Evolutionary conservation across 2,329 filamentous ascomycete genomes (phyloP).

Genomic region (Colletotrichum costaricense): DNA sequence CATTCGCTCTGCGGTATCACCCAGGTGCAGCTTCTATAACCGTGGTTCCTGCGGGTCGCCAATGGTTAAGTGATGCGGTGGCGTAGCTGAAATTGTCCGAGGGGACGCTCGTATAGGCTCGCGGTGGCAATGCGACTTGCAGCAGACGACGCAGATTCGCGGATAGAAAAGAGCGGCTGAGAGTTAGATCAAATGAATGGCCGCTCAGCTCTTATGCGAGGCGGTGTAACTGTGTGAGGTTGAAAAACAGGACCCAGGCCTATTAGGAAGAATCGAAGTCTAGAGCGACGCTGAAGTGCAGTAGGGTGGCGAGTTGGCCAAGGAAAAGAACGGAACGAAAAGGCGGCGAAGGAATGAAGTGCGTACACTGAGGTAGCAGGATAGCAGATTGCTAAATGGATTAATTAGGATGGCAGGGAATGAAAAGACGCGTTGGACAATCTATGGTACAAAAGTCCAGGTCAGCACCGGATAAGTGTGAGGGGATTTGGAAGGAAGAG

Average conservation of each 20-base stretch:
- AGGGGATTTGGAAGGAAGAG: slow-evolving; percentile 12
- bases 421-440: slow-evolving; percentile 11
- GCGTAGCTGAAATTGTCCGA: slow-evolving; percentile 29
- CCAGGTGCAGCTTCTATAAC: slow-evolving; percentile 18
- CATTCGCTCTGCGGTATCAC: slow-evolving; percentile 29
- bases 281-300: slow-evolving; percentile 14
- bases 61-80: slow-evolving; percentile 11
- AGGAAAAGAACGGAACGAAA: slow-evolving; percentile 16
- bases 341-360: slow-evolving; percentile 24
- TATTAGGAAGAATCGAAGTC: slow-evolving; percentile 36
- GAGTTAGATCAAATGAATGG: slow-evolving; percentile 31
- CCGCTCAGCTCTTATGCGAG: slow-evolving; percentile 31
- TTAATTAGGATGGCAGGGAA: slow-evolving; percentile 33
- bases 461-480: slow-evolving; percentile 11
- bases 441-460: slow-evolving; percentile 27
- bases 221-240: slow-evolving; percentile 31
- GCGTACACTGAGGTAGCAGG: slow-evolving; percentile 10
- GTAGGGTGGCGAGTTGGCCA: slow-evolving; percentile 8
- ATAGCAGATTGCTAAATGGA: slow-evolving; percentile 14
- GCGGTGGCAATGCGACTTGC: slow-evolving; percentile 9
- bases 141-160: slow-evolving; percentile 21
- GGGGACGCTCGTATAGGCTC: slow-evolving; percentile 40
- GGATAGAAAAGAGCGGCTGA: slow-evolving; percentile 21
- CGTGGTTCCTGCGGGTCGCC: slow-evolving; percentile 23
- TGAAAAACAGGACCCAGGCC: slow-evolving; percentile 34